A percentile compares a stretch with the other conserved stretches of the same genome.
Evolutionary conservation across 768 basidiomycete species (phyloP).

Genomic region (Boletales sp.): DNA sequence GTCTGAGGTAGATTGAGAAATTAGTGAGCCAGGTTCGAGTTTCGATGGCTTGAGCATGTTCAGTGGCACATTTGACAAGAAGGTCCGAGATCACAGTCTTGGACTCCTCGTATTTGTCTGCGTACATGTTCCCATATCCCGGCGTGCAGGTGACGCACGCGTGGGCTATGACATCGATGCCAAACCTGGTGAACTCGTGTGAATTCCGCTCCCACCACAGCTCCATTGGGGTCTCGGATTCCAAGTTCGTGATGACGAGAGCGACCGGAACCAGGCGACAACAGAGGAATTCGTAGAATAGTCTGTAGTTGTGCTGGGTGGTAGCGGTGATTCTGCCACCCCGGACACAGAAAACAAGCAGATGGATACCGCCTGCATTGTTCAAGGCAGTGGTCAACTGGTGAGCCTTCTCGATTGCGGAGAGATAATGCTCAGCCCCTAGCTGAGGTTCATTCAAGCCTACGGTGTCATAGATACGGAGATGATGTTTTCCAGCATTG

Average conservation of each 20-base stretch:
- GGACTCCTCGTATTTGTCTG: constrained; percentile 36
- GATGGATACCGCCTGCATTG: constrained; percentile 30
- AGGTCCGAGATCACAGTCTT: constrained; percentile 23
- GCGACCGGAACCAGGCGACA: constrained; percentile 35
- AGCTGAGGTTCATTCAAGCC: constrained; percentile 29
- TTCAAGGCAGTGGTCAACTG: constrained; percentile 29
- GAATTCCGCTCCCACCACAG: constrained; percentile 32
- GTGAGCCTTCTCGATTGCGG: constrained; percentile 29
- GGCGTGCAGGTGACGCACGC: constrained; percentile 32
- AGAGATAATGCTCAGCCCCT: constrained; percentile 19
- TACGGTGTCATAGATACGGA: constrained; percentile 30
- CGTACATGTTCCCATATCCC: constrained; percentile 29
- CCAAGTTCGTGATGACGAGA: constrained; percentile 39
- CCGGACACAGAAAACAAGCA: constrained; percentile 38
- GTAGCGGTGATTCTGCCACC: constrained; percentile 35
- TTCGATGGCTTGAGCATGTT: constrained; percentile 17
- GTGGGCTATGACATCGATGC: constrained; percentile 22
- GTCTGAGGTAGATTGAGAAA: constrained; percentile 23
- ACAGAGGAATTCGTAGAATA: constrained; percentile 40
- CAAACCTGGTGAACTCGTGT: constrained; percentile 18
- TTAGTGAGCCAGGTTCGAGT: constrained; percentile 23
- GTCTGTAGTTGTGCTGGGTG: constrained; percentile 33
- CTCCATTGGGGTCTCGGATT: constrained; percentile 32
- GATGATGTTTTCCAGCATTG: constrained; percentile 9
- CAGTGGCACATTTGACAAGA: constrained; percentile 19